These are phyloP conservation scores for Hypoxylon crocopeplum DNA, from an alignment of 495 filamentous ascomycete species.

Conservation along the genomic window DNA sequence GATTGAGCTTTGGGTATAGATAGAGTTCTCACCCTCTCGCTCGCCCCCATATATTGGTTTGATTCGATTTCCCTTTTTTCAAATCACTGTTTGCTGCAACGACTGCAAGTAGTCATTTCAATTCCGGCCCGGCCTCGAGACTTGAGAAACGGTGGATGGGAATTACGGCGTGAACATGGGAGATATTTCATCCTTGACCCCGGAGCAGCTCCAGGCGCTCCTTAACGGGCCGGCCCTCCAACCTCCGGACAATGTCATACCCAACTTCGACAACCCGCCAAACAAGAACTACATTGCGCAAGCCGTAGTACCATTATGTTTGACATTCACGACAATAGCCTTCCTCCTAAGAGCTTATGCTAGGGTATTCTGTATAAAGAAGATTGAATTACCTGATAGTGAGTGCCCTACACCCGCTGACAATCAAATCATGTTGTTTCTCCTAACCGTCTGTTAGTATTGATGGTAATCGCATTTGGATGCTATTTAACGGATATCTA, in stretches of 20 bases:
- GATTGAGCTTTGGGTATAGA: constrained; percentile 19
- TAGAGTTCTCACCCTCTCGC: constrained; percentile 32
- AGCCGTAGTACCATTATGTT: constrained; percentile 25
- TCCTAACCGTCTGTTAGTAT: constrained; percentile 6
- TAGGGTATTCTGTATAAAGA: constrained; percentile 27
- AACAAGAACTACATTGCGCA: constrained; percentile 37
- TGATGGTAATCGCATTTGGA: constrained; percentile 27
- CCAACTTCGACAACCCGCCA: constrained; percentile 37
- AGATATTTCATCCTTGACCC: constrained; percentile 17
- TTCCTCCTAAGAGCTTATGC: constrained; percentile 31
- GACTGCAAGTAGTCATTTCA: constrained; percentile 11
- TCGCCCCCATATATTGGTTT: constrained; percentile 20
- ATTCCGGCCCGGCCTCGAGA: constrained; percentile 4
- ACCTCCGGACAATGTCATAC: constrained; percentile 31
- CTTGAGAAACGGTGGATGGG: constrained; percentile 8
- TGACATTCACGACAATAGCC: constrained; percentile 16
- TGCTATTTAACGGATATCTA: constrained; percentile 29
- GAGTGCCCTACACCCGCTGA: not conserved
- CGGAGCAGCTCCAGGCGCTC: constrained; percentile 12
- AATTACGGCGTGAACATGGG: constrained; percentile 18
- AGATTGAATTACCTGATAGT: constrained; percentile 29
- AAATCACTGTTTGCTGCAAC: constrained; percentile 7
- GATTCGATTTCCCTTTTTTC: constrained; percentile 3
- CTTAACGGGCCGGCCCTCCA: constrained; percentile 36
- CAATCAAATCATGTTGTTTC: not conserved